phyloP scores from a whole-genome alignment of 2,329 filamentous ascomycete species.

The Exophiala aquamarina region DNA sequence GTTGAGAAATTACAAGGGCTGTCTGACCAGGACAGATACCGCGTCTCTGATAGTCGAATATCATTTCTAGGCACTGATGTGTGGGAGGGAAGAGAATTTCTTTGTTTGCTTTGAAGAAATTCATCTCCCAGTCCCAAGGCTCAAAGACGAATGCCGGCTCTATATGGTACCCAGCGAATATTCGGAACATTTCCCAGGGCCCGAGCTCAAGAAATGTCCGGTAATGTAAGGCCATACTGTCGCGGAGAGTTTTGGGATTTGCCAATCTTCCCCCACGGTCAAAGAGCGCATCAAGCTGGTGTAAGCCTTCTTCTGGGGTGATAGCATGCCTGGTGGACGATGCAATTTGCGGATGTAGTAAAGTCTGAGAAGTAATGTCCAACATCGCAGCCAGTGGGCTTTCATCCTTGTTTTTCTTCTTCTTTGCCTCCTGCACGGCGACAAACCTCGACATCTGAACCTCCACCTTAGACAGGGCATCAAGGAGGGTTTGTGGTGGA shows the following conservation, averaged over 20 bases:
- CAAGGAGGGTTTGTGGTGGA: constrained; percentile 8
- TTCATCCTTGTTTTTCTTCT: not conserved
- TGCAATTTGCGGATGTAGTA: too few species aligned
- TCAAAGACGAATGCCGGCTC: constrained; percentile 10
- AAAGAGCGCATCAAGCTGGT: not conserved
- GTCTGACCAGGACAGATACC: constrained; percentile 20
- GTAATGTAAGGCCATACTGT: constrained; percentile 9
- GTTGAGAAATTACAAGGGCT: constrained; percentile 15
- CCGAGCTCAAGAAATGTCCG: constrained; percentile 13
- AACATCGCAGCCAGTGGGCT: not conserved
- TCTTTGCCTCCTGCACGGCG: constrained; percentile 12
- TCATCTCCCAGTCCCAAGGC: constrained; percentile 12
- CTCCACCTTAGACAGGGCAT: constrained; percentile 19
- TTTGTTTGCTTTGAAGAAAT: constrained; percentile 16
- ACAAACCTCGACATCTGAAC: constrained; percentile 21
- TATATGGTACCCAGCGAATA: constrained; percentile 9
- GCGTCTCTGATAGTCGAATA: constrained; percentile 10
- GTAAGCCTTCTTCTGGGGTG: not conserved
- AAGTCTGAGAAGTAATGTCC: not conserved
- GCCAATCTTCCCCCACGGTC: not conserved
- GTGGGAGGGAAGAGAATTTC: constrained; percentile 5
- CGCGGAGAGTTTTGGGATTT: constrained; percentile 5
- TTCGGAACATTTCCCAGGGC: constrained; percentile 18
- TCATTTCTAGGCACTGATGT: constrained; percentile 6
- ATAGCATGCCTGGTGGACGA: too few species aligned